Evolutionary conservation across 176 grass and related monocot species (phyloP), one percentile per base, ranked within the genome.

Genomic region (Stipa capillata): DNA sequence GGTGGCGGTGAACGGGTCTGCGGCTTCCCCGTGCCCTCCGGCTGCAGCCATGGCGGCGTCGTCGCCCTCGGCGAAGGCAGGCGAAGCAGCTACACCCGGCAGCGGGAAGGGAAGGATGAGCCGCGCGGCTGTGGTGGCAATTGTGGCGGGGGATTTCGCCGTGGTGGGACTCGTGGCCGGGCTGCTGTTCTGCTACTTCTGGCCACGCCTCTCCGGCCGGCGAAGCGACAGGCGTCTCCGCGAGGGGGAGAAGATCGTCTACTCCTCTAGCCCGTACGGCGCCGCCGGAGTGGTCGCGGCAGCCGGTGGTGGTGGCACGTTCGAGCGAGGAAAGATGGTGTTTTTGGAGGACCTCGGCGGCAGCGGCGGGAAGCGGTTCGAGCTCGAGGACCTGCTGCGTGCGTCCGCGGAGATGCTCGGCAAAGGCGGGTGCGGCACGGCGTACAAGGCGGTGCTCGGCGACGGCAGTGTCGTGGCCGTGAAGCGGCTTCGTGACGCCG

Each of bases 381-480:
- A 96, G 81, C 88, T 99, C 6, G 97, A 99, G 44, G 97, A 99
- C 27, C 88, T 99, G 34, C 80, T 99, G 21, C 92, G 97, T 52
- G 90, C 97, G 23, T 99, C 97, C 2, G 97, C 97, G 14, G 97
- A 99, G 87, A 99, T 99, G 90, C 87, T 99, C 78, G 97, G 97
- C 0, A 99, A 99, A 18, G 97, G 97, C 67, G 90, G 88, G 1
- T 91, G 84, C 40, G 97, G 97, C 24, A 99, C 92, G 1, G 88
- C 92, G 37, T 99, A 99, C 88, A 91, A 87, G 49, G 97, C 97
- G 0, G 90, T 99, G 72, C 93, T 99, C 53, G 92, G 84, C 77
- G 92, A 99, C 59, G 92, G 92, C 65, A 91, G 74, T 17, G 88
- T 91, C 36, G 75, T 93, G 8, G 92, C 97, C 49, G 97, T 99